Base-by-base conservation (phyloP, 78 protist genomes). In the Fonticula alba region DNA sequence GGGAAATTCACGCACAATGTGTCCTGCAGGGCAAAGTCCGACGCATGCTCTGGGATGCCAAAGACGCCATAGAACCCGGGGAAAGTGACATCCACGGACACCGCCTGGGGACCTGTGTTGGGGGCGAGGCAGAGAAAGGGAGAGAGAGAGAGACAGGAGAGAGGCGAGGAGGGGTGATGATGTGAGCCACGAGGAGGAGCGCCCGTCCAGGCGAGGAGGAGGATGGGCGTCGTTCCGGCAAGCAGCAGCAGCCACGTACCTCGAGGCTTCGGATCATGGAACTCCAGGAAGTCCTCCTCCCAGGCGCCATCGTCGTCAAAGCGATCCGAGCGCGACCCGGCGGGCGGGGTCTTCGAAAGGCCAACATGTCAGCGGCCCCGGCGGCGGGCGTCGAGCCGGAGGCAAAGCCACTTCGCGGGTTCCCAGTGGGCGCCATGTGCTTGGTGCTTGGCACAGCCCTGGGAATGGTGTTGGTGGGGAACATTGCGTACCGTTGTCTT, bases 41-140 rank as follows among this genome's bases (percentile, higher is more conserved):
- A 22, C 0, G 94, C 84, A 69, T 84, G 93, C 72, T 89, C 90
- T 27, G 97, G 94, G 33, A 86, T 78, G 52, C 95, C 97, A 63
- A 78, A 89, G 29, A 92, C 74, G 51, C 65, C 65, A 47, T 51
- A 13, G 9, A 77, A 53, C 17, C 71, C 81, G 24, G 60, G 57
- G 50, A 89, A 89, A 41, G 59, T 38, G 33, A 83, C 27, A 40
- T 87, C 94, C 31, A 82, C 26, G 20, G 79, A 84, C 20, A 87
- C 49, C 0, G 71, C n/a, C 36, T 22, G 20, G 24, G 67, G 64
- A 46, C 71, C 70, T 5, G 62, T n/a, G n/a, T n/a, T 51, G 14
- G 49, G 26, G 13, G 10, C 7, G 7, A 60, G 7, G 7, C 33
- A 13, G 36, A 55, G 43, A 60, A 24, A 7, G 6, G 49, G 13